These are phyloP conservation scores for Eucalyptus cloeziana DNA, from an alignment of 345 rosid genomes.

Conservation along the genomic window DNA sequence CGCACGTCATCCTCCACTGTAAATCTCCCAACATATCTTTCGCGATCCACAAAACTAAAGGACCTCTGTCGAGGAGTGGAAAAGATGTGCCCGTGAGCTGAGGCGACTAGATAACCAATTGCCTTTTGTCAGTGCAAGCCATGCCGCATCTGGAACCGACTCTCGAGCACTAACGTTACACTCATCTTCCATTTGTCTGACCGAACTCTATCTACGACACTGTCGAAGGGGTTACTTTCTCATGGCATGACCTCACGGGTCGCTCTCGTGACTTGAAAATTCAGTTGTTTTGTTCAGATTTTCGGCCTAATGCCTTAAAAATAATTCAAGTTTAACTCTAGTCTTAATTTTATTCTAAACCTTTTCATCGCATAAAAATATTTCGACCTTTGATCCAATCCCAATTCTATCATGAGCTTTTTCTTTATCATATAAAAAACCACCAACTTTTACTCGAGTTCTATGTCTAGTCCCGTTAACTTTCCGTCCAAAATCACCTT, in stretches of 20 bases:
- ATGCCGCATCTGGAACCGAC: neutral
- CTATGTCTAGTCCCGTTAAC: fast-evolving
- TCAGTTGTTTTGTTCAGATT: neutral
- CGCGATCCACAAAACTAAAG: neutral
- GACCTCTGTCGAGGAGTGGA: neutral
- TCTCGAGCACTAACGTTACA: fast-evolving
- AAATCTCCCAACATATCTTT: neutral
- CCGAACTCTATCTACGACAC: neutral
- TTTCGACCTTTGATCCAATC: fast-evolving
- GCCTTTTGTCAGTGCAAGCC: neutral
- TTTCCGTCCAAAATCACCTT: fast-evolving
- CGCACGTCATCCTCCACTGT: neutral
- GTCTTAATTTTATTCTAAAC: neutral
- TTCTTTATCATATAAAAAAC: neutral
- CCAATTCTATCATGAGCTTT: neutral
- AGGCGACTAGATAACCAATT: neutral
- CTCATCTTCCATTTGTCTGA: neutral
- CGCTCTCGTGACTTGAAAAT: neutral
- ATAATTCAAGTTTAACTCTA: neutral
- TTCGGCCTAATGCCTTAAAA: neutral
- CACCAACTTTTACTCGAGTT: neutral
- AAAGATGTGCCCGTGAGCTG: neutral
- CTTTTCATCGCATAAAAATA: neutral
- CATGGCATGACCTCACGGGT: neutral
- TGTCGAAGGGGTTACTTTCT: neutral